phyloP scores from a whole-genome alignment of 2,329 filamentous ascomycete genomes.

The Chaetomiaceae sp. region DNA sequence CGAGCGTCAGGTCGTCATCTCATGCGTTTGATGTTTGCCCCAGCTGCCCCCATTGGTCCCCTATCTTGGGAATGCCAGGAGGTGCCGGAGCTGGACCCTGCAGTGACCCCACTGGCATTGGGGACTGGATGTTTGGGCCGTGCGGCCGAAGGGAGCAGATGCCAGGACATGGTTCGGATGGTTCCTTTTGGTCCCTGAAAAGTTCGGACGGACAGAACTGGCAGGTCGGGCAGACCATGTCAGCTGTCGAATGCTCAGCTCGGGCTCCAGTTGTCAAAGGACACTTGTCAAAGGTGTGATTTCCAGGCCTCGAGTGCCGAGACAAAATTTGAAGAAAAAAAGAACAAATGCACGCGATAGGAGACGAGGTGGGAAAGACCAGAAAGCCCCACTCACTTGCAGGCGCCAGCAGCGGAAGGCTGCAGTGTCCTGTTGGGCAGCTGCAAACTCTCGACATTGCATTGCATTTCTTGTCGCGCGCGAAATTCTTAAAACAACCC shows the following conservation, averaged over 20 bases:
- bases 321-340: no score
- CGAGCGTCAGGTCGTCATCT: constrained; percentile 6
- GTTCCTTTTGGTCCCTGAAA: no score
- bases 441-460: no score
- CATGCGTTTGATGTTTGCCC: not conserved
- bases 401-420: not conserved
- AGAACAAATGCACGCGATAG: no score
- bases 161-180: not conserved
- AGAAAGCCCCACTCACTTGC: not conserved
- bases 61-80: not conserved
- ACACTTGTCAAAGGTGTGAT: no score
- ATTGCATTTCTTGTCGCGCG: no score
- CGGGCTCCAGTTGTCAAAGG: no score
- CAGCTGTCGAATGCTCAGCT: not conserved
- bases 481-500: no score
- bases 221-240: not conserved
- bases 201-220: not conserved
- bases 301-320: no score
- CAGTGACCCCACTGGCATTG: not conserved
- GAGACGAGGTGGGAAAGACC: not conserved
- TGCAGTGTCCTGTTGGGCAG: constrained; percentile 1
- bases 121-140: constrained; percentile 8
- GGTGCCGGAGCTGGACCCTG: constrained; percentile 7
- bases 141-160: constrained; percentile 21
- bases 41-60: not conserved